These are phyloP conservation scores for Lactarius hengduanensis DNA, from an alignment of 768 basidiomycete genomes.

Conservation along the genomic window DNA sequence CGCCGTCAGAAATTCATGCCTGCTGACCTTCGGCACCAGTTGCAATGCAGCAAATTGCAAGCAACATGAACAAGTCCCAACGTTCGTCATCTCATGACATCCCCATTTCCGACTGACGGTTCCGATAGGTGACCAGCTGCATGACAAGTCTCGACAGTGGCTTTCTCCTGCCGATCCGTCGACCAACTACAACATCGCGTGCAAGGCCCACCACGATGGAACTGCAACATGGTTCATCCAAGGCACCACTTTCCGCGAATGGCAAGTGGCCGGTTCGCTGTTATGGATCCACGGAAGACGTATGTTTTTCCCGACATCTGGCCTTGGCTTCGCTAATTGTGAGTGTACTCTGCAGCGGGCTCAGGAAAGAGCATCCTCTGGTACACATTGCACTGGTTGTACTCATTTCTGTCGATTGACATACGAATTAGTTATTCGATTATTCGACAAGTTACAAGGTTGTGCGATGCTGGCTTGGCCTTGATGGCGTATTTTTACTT, in stretches of 20 bases:
- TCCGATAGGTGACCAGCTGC: neutral
- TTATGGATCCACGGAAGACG: constrained; percentile 12
- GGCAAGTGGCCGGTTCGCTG: neutral
- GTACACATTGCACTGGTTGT: neutral
- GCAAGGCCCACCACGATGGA: neutral
- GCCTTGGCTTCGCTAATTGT: too few relatives aligned
- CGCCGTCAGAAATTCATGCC: neutral
- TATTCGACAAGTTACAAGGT: neutral
- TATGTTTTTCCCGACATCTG: neutral
- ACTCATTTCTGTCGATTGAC: neutral
- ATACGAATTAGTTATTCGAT: neutral
- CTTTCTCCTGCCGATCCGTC: constrained; percentile 2
- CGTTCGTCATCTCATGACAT: neutral
- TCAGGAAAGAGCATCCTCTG: neutral
- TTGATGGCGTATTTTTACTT: too few relatives aligned
- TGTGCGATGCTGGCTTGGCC: neutral
- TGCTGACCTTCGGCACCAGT: neutral
- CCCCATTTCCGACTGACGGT: neutral
- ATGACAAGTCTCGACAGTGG: neutral
- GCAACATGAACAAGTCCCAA: neutral
- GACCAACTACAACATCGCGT: neutral
- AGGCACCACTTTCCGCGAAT: neutral
- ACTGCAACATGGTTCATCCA: constrained; percentile 8
- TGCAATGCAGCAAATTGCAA: neutral
- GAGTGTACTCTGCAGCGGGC: too few relatives aligned